Evolutionary conservation across 108 stramenopile genomes (phyloP).

Genomic region (Heterococcus sp.): DNA sequence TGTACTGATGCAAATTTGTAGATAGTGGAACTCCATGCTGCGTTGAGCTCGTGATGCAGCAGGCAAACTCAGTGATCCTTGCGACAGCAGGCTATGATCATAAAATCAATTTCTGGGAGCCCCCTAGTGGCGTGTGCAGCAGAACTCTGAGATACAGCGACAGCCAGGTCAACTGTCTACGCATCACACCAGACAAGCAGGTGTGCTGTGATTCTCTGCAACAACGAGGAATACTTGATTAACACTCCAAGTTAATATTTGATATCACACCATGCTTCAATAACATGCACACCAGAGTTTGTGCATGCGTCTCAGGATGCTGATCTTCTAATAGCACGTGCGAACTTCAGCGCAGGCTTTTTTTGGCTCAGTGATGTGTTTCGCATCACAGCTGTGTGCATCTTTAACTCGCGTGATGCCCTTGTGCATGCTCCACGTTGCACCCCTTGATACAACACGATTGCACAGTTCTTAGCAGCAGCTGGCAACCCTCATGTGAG

Average conservation of each 20-base stretch:
- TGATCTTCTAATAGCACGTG: too few relatives aligned
- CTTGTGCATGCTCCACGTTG: conserved; percentile 57
- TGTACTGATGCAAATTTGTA: too few relatives aligned
- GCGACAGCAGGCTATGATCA: conserved; percentile 95
- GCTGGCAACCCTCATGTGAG: conserved; percentile 92
- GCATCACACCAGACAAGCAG: conserved; percentile 94
- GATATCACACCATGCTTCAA: too few relatives aligned
- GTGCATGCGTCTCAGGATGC: too few relatives aligned
- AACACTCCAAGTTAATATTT: too few relatives aligned
- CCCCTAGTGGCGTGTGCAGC: conserved; percentile 79
- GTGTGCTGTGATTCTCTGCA: too few relatives aligned
- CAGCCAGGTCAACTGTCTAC: conserved; percentile 84
- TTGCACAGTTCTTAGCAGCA: conserved; percentile 68
- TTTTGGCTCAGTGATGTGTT: neutral
- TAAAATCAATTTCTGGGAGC: conserved; percentile 97
- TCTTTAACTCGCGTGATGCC: neutral
- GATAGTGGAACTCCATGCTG: too few relatives aligned
- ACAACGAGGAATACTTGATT: too few relatives aligned
- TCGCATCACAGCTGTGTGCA: neutral
- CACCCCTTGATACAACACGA: neutral
- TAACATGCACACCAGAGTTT: too few relatives aligned
- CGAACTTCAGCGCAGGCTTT: neutral
- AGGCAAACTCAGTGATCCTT: conserved; percentile 71
- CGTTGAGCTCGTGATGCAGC: too few relatives aligned
- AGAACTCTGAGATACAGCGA: conserved; percentile 83